These are phyloP conservation scores for Paxillus rubicundulus DNA, from an alignment of 768 basidiomycete genomes.

Conservation along the genomic window DNA sequence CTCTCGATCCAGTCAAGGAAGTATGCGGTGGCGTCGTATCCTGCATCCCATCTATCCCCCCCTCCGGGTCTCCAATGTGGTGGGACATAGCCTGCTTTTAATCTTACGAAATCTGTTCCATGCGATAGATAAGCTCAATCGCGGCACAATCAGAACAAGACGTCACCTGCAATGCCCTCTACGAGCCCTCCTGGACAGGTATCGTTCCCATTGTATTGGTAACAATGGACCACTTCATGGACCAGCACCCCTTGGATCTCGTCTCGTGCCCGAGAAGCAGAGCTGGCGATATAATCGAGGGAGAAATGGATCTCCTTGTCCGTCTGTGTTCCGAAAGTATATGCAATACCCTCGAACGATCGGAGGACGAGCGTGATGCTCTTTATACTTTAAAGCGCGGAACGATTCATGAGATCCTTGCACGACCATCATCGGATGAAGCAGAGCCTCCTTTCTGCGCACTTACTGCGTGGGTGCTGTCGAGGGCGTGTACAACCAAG, in stretches of 20 bases:
- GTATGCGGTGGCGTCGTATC: constrained; percentile 71
- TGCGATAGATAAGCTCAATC: background rate
- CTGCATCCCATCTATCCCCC: constrained; percentile 65
- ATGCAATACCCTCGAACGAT: constrained; percentile 67
- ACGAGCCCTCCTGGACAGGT: constrained; percentile 69
- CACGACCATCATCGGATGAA: background rate
- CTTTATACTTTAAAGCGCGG: constrained; percentile 40
- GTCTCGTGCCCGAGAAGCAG: constrained; percentile 41
- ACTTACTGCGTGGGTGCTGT: constrained; percentile 49
- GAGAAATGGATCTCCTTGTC: constrained; percentile 78
- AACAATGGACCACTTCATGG: constrained; percentile 81
- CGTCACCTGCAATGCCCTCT: constrained; percentile 74
- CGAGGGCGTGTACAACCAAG: constrained; percentile 43
- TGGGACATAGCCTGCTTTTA: constrained; percentile 54
- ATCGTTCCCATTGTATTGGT: constrained; percentile 61
- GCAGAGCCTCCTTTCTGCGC: background rate
- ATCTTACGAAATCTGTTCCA: constrained; percentile 65
- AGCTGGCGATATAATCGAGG: constrained; percentile 56
- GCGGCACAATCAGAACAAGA: background rate
- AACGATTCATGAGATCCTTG: constrained; percentile 9
- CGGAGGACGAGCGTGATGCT: constrained; percentile 58
- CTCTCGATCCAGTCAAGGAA: constrained; percentile 69
- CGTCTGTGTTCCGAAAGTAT: constrained; percentile 53
- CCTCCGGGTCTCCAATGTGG: constrained; percentile 64
- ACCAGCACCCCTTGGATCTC: constrained; percentile 71